Conservation (phyloP, 371 early-diverging fungal species). For the Zychaea mexicana region DNA sequence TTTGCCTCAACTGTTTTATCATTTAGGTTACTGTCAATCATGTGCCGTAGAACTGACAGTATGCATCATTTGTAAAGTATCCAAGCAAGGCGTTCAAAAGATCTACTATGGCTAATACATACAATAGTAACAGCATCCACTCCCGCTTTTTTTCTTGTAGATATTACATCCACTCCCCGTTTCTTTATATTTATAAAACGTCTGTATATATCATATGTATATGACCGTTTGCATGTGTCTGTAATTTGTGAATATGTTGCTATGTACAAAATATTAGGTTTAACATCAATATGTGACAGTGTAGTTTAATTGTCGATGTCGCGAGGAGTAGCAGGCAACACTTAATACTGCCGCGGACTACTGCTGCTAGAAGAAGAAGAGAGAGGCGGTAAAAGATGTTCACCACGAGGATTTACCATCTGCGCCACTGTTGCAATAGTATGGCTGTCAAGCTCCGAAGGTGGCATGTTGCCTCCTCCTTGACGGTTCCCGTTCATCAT, state of each 20-base stretch:
- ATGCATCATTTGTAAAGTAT: neutral
- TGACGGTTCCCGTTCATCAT: neutral
- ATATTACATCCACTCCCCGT: no score
- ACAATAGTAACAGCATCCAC: no score
- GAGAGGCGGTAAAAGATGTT: neutral
- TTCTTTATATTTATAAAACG: no score
- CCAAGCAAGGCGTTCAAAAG: conserved; percentile 4
- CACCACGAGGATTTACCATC: conserved; percentile 23
- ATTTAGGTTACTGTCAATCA: conserved; percentile 3
- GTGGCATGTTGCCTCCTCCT: conserved; percentile 3
- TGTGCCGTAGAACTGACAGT: neutral
- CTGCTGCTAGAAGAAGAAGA: neutral
- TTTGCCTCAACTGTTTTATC: no score
- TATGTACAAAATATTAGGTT: neutral
- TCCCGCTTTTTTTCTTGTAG: no score
- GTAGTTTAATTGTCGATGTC: neutral
- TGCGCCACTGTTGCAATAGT: conserved; percentile 32
- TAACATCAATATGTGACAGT: neutral
- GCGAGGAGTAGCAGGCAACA: conserved; percentile 12
- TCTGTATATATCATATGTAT: no score
- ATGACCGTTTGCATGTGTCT: no score
- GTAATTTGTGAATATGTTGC: neutral
- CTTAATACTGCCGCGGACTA: conserved; percentile 7
- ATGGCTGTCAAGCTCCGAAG: conserved; percentile 22
- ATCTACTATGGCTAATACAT: conserved; percentile 7